Evolutionary conservation across 331 rosid species (phyloP).

Genomic region (Spiraea crenata): DNA sequence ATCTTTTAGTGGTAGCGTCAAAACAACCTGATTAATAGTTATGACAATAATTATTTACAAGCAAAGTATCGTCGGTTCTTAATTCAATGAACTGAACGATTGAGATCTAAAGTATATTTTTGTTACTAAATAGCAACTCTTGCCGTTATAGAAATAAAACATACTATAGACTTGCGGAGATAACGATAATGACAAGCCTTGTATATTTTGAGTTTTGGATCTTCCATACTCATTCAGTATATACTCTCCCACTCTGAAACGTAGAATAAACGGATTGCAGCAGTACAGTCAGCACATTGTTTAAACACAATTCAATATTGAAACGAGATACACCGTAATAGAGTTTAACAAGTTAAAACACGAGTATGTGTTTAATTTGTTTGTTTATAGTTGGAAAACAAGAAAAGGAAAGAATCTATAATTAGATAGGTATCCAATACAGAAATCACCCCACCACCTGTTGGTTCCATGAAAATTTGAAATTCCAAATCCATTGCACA

Average conservation of each 20-base stretch:
- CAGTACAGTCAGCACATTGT: too few relatives aligned
- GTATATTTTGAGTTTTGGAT: background rate
- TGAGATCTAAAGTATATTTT: background rate
- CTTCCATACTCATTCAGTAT: background rate
- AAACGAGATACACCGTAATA: background rate
- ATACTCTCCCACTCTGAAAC: background rate
- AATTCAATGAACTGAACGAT: too few relatives aligned
- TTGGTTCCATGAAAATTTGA: background rate
- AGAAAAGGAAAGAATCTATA: background rate
- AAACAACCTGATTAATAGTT: too few relatives aligned
- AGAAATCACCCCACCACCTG: background rate
- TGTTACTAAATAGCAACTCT: background rate
- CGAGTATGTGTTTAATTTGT: background rate
- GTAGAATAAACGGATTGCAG: background rate
- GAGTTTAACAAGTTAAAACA: too few relatives aligned
- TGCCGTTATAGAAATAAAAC: fast-evolving
- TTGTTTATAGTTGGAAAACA: background rate
- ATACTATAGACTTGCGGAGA: background rate
- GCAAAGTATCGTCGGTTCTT: too few relatives aligned
- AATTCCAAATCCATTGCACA: background rate
- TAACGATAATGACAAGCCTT: background rate
- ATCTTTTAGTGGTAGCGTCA: too few relatives aligned
- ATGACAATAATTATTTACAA: too few relatives aligned
- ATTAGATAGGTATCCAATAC: background rate
- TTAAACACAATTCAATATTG: background rate